Conservation (phyloP, 2,329 filamentous ascomycete genomes). For the Torrubiella hemipterigena region DNA sequence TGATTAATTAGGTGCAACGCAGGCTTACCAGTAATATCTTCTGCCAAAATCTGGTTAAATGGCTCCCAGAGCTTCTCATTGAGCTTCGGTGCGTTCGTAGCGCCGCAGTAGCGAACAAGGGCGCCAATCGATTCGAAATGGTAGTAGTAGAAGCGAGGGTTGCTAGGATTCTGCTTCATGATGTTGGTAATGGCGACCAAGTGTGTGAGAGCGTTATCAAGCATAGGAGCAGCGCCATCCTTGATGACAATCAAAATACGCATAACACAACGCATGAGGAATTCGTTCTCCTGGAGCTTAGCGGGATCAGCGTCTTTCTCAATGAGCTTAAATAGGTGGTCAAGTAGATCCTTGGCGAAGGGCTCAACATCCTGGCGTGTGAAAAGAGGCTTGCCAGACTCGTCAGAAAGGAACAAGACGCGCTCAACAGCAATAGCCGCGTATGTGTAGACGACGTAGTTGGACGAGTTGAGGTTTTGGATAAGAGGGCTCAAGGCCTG, state of each 20-base stretch:
- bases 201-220: constrained; percentile 70
- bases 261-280: constrained; percentile 98
- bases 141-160: constrained; percentile 96
- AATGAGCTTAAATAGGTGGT: constrained; percentile 84
- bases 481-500: constrained; percentile 81
- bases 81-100: constrained; percentile 56
- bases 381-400: constrained; percentile 66
- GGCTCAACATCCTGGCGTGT: constrained; percentile 66
- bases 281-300: constrained; percentile 98
- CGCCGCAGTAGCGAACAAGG: constrained; percentile 59
- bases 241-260: constrained; percentile 88
- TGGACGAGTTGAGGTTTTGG: constrained; percentile 76
- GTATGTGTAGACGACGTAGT: constrained; percentile 97
- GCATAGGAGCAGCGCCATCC: constrained; percentile 62
- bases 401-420: constrained; percentile 72
- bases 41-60: constrained; percentile 67
- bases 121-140: constrained; percentile 93
- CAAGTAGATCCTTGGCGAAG: constrained; percentile 72
- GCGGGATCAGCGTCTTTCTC: constrained; percentile 73
- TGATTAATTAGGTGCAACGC: constrained; percentile 2
- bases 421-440: constrained; percentile 94
- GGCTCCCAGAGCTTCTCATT: constrained; percentile 74
- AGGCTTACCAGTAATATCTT: constrained; percentile 65
- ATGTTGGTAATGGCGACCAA: constrained; percentile 82
- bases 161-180: constrained; percentile 91